Percentiles rank a stretch among this genome's conserved stretches.
These are phyloP conservation scores for Rhizopus arrhizus DNA, from an alignment of 371 early-diverging fungal species.

Conservation along the genomic window DNA sequence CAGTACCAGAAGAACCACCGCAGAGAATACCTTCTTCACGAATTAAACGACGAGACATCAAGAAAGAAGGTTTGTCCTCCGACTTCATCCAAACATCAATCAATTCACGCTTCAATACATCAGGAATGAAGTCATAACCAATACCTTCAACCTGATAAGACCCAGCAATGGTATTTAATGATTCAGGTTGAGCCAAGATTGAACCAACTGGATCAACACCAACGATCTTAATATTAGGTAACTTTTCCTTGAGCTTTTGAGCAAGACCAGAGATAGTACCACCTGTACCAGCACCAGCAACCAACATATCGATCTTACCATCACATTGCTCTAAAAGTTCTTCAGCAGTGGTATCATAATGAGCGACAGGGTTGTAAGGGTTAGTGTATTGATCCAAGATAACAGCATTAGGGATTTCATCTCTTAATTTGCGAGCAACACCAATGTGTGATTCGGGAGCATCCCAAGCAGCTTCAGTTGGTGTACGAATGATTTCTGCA, in stretches of 20 bases:
- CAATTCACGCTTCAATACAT: constrained; percentile 52
- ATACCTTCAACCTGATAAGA: constrained; percentile 69
- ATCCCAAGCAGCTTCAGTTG: constrained; percentile 71
- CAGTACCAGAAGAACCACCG: constrained; percentile 77
- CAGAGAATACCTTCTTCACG: constrained; percentile 68
- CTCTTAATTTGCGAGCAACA: constrained; percentile 66
- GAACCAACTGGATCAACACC: constrained; percentile 78
- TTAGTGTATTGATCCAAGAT: constrained; percentile 65
- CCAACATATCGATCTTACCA: constrained; percentile 60
- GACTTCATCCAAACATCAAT: constrained; percentile 77
- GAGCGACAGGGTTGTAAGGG: constrained; percentile 7
- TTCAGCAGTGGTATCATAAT: constrained; percentile 55
- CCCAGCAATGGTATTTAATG: neutral
- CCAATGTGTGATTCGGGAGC: constrained; percentile 73
- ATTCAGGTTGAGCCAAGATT: constrained; percentile 36
- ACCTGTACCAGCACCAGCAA: constrained; percentile 78
- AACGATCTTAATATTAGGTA: constrained; percentile 61
- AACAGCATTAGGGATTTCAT: constrained; percentile 56
- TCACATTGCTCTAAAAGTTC: constrained; percentile 70
- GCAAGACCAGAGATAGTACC: constrained; percentile 67
- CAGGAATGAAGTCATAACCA: constrained; percentile 71
- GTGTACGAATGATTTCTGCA: constrained; percentile 77
- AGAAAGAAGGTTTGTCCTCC: constrained; percentile 73
- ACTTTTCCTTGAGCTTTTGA: constrained; percentile 53
- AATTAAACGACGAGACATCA: constrained; percentile 71